These are phyloP conservation scores for Radiomyces spectabilis DNA, from an alignment of 192 early-diverging fungal species.

Conservation along the genomic window DNA sequence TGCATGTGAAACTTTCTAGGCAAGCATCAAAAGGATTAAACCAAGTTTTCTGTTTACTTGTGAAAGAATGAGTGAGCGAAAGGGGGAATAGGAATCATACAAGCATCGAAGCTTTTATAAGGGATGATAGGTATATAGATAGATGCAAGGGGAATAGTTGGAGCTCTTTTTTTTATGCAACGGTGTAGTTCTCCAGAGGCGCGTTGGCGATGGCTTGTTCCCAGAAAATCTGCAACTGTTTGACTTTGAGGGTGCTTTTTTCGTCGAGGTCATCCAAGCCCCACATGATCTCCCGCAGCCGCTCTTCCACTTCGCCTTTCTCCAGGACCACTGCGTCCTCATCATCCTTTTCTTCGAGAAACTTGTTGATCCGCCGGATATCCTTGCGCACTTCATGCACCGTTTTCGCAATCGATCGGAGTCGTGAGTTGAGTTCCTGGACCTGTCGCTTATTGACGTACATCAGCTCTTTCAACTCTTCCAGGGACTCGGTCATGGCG, in stretches of 20 bases:
- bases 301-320: constrained; percentile 26
- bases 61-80: no score
- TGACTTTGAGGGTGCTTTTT: constrained; percentile 20
- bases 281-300: constrained; percentile 33
- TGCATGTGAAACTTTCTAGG: no score
- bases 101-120: no score
- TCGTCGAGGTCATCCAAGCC: constrained; percentile 30
- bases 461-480: constrained; percentile 34
- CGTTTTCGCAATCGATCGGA: constrained; percentile 29
- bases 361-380: constrained; percentile 25
- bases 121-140: no score
- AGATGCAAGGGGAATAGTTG: no score
- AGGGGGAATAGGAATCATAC: no score
- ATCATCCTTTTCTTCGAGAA: constrained; percentile 27
- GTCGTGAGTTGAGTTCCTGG: constrained; percentile 23
- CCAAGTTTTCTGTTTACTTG: no score
- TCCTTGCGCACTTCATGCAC: constrained; percentile 32
- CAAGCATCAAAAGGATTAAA: no score
- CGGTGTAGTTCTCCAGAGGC: no score
- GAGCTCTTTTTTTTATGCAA: no score
- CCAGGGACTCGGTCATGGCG: constrained; percentile 20
- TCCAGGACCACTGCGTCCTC: constrained; percentile 27
- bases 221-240: constrained; percentile 28
- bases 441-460: constrained; percentile 33
- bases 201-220: constrained; percentile 10